Evolutionary conservation across 108 stramenopile species (phyloP).

Genomic region (Cyclotella baltica): DNA sequence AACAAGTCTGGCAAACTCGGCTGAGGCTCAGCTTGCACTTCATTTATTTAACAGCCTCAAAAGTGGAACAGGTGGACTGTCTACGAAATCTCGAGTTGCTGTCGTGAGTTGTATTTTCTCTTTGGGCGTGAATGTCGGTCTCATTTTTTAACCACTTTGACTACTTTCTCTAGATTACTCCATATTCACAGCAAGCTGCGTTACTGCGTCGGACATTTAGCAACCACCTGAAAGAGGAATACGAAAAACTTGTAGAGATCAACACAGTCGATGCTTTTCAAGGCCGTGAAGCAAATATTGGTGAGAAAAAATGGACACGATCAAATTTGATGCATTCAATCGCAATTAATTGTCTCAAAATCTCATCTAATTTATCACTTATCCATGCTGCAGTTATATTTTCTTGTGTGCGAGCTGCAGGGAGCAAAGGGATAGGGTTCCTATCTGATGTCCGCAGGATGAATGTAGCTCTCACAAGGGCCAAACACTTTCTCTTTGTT

Average conservation of each 20-base stretch:
- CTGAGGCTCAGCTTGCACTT: conserved; percentile 81
- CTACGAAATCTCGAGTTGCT: conserved; percentile 67
- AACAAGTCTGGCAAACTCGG: conserved; percentile 78
- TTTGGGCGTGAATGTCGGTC: conserved; percentile 12
- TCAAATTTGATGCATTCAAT: too few relatives aligned
- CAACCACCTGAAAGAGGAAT: conserved; percentile 53
- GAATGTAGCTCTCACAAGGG: conserved; percentile 99
- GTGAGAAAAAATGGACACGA: neutral
- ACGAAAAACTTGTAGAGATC: conserved; percentile 75
- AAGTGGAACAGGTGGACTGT: conserved; percentile 59
- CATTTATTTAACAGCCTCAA: conserved; percentile 66
- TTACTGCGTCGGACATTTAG: conserved; percentile 70
- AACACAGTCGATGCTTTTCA: conserved; percentile 97
- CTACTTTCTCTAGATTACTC: conserved; percentile 69
- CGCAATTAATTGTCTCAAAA: too few relatives aligned
- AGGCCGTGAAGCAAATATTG: conserved; percentile 91
- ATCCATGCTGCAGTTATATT: conserved; percentile 72
- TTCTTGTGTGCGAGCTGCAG: conserved; percentile 90
- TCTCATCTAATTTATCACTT: neutral
- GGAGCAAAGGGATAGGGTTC: conserved; percentile 95
- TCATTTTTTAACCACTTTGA: neutral
- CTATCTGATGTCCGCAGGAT: conserved; percentile 96
- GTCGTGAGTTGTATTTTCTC: conserved; percentile 36
- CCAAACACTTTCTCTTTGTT: conserved; percentile 88
- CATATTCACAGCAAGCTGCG: conserved; percentile 90